Evolutionary conservation across 1,284 basidiomycete species (phyloP).

Genomic region (Sporisorium exsertum): DNA sequence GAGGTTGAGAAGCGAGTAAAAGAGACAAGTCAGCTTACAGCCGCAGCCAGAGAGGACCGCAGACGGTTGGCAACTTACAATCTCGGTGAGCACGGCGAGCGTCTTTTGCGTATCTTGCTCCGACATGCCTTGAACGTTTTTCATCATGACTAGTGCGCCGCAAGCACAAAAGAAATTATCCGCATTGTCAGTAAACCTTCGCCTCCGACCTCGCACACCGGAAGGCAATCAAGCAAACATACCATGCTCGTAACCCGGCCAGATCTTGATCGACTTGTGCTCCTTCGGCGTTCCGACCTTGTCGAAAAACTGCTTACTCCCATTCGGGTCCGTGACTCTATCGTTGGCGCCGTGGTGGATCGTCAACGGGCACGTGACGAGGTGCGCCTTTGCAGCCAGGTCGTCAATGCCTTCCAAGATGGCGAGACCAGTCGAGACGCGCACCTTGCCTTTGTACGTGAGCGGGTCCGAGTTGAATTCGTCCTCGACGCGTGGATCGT

Average conservation of each 20-base stretch:
- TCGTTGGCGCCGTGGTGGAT: slow-evolving; percentile 72
- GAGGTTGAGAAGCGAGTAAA: no score
- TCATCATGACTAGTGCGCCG: slow-evolving; percentile 64
- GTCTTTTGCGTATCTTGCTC: slow-evolving; percentile 55
- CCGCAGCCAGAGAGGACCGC: no score
- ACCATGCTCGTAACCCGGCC: slow-evolving; percentile 72
- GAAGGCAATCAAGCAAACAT: no score
- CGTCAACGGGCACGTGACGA: slow-evolving; percentile 70
- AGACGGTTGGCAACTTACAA: slow-evolving; percentile 6
- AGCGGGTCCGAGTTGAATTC: slow-evolving; percentile 68
- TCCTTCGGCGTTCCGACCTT: slow-evolving; percentile 64
- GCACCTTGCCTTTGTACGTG: slow-evolving; percentile 72
- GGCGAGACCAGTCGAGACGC: slow-evolving; percentile 72
- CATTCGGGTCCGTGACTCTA: slow-evolving; percentile 71
- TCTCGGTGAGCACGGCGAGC: slow-evolving; percentile 52
- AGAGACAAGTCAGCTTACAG: no score
- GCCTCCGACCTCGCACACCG: no score
- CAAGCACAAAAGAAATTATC: no score
- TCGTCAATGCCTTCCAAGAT: slow-evolving; percentile 71
- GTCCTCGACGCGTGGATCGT: slow-evolving; percentile 71
- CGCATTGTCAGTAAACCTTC: no score
- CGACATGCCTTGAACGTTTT: slow-evolving; percentile 65
- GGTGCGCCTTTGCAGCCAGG: slow-evolving; percentile 66
- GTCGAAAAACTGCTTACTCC: slow-evolving; percentile 70
- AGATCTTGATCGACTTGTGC: slow-evolving; percentile 71